These are phyloP conservation scores for Backusella mclennaniae DNA, from an alignment of 192 early-diverging fungal species.

Conservation along the genomic window DNA sequence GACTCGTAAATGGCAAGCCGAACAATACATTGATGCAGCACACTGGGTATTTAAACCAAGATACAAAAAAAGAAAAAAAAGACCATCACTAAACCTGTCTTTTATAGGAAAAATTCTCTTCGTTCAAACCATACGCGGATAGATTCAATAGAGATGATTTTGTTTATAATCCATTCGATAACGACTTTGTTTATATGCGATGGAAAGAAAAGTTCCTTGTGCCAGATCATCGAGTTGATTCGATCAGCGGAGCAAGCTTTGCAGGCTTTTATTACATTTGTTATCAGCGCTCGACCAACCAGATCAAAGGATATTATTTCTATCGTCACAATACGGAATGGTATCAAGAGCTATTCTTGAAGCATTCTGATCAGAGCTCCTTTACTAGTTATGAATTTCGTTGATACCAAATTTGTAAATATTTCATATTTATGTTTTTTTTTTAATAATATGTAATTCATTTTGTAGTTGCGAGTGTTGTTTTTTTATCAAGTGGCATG, in stretches of 20 bases:
- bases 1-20: slow-evolving; percentile 83
- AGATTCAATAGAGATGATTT: slow-evolving; percentile 30
- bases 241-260: slow-evolving; percentile 82
- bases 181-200: slow-evolving; percentile 81
- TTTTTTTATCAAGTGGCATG: too few species aligned
- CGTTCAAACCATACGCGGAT: slow-evolving; percentile 12
- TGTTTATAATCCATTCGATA: slow-evolving; percentile 38
- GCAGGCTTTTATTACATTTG: slow-evolving; percentile 91
- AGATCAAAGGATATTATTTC: slow-evolving; percentile 63
- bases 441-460: too few species aligned
- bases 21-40: slow-evolving; percentile 64
- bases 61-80: background rate
- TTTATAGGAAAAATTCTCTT: slow-evolving; percentile 7
- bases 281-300: slow-evolving; percentile 61
- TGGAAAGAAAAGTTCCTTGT: slow-evolving; percentile 94
- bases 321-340: slow-evolving; percentile 57
- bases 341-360: slow-evolving; percentile 49
- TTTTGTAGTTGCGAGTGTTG: too few species aligned
- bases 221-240: slow-evolving; percentile 75
- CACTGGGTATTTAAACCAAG: slow-evolving; percentile 62
- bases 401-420: slow-evolving; percentile 16
- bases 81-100: background rate
- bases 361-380: slow-evolving; percentile 36
- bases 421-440: too few species aligned
- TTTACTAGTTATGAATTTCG: slow-evolving; percentile 50